Evolutionary conservation across 495 filamentous ascomycete genomes (phyloP).

Genomic region (Tetracladium marchalianum): DNA sequence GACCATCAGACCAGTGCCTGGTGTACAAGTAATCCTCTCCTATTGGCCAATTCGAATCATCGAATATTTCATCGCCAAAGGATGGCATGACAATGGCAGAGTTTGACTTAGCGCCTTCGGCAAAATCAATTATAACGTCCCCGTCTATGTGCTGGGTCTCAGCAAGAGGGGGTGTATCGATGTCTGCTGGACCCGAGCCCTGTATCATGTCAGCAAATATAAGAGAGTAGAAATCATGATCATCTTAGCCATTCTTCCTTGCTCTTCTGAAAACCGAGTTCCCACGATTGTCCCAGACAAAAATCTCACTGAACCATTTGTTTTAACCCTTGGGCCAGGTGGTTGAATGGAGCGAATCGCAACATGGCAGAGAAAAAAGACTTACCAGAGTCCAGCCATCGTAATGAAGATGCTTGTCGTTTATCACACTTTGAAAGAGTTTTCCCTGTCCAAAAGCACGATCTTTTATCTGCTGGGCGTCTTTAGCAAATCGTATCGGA

Average conservation of each 20-base stretch:
- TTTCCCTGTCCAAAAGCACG: too few species aligned
- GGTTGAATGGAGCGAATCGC: too few species aligned
- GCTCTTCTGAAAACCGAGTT: too few species aligned
- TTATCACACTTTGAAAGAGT: conserved; percentile 17
- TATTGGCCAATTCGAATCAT: neutral
- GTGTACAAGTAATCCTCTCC: neutral
- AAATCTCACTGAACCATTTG: too few species aligned
- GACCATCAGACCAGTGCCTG: neutral
- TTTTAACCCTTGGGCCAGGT: too few species aligned
- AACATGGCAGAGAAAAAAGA: too few species aligned
- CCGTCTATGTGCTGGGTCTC: conserved; percentile 32
- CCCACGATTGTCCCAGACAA: too few species aligned
- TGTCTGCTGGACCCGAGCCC: conserved; percentile 8
- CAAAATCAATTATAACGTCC: conserved; percentile 40
- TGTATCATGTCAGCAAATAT: too few species aligned
- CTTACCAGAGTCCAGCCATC: conserved; percentile 30
- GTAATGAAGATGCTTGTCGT: conserved; percentile 28
- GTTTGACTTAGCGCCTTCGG: conserved; percentile 27
- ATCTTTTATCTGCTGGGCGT: neutral
- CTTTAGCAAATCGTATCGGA: conserved; percentile 16
- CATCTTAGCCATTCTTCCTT: too few species aligned
- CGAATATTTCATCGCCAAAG: neutral
- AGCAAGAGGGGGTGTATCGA: neutral
- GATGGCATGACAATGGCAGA: conserved; percentile 14
- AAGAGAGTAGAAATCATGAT: too few species aligned